Evolutionary conservation across 306 rosid species (phyloP), one percentile per base, ranked within the genome.

Genomic region (Pyrus betulifolia): DNA sequence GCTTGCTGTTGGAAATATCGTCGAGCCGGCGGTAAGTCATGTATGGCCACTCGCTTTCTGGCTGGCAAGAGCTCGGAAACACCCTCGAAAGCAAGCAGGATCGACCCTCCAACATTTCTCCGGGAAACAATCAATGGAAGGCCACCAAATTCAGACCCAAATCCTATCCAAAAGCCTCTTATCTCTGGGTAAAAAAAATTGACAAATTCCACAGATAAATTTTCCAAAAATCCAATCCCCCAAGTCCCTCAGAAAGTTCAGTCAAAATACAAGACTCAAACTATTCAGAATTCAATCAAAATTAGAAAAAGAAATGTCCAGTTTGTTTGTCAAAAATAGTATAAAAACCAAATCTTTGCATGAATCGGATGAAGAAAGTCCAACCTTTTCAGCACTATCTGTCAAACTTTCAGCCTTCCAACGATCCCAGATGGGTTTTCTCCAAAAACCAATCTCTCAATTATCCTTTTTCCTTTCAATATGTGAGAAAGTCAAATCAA

Each of bases 81-180:
- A 88, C 85, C 87, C 97, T 84, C 62, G 89, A 84, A 72, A 87
- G 78, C 76, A 87, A 67, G 40, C 84, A 86, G 63, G 90, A 88
- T 73, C 92, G 93, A 76, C 81, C 89, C 76, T 96, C 99, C 87
- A 91, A 96, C 99, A 96, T 95, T 80, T 89, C 96, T 85, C 82
- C 67, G 70, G 70, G 33, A 69, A 81, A 25, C 49, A 78, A 84
- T 69, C 79, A 57, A 79, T 62, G 31, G 46, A 46, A 74, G 62
- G 27, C 23, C 14, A 62, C 82, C 68, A 22, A 73, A 67, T 57
- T 78, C 78, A 78, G 40, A 59, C 73, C 81, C 79, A 67, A 51
- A 40, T 72, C 71, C 82, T 78, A 79, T 81, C 84, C 82, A 78
- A 80, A 62, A 78, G 55, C 55, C 55, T 51, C 80, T 76, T 78